These are phyloP conservation scores for Wallacemonas sp. DNA, from an alignment of 208 protist species.

Conservation along the genomic window DNA sequence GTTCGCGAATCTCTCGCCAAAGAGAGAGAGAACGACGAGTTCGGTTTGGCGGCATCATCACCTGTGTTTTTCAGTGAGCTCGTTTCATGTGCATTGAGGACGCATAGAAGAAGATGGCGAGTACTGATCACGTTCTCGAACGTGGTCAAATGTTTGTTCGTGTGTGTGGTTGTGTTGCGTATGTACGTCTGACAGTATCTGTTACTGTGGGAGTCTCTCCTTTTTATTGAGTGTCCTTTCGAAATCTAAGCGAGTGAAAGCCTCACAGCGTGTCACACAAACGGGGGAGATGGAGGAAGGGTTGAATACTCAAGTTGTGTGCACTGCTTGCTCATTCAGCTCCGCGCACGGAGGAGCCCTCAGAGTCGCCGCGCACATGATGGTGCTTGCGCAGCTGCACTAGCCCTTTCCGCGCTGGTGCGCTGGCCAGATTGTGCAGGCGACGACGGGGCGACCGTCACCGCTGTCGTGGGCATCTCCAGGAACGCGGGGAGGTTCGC, in stretches of 20 bases:
- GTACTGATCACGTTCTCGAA: neutral
- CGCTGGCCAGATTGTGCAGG: neutral
- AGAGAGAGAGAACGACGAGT: too few species aligned
- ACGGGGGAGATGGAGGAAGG: too few species aligned
- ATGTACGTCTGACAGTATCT: neutral
- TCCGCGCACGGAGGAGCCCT: neutral
- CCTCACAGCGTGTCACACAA: too few species aligned
- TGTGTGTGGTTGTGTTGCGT: neutral
- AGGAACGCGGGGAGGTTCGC: conserved; percentile 23
- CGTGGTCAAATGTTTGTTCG: neutral
- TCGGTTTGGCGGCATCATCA: too few species aligned
- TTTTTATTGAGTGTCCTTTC: too few species aligned
- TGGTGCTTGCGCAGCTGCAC: neutral
- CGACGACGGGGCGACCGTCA: neutral
- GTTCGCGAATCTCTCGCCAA: too few species aligned
- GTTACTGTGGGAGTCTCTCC: too few species aligned
- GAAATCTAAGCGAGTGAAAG: too few species aligned
- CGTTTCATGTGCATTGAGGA: too few species aligned
- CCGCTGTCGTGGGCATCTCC: neutral
- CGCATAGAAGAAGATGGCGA: neutral
- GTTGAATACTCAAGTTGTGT: too few species aligned
- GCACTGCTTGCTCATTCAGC: neutral
- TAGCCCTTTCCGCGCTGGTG: neutral
- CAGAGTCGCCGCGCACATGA: neutral
- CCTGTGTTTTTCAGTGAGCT: too few species aligned